These are phyloP conservation scores for Carex littledalei DNA, from an alignment of 176 grass and related monocot species.

Conservation along the genomic window DNA sequence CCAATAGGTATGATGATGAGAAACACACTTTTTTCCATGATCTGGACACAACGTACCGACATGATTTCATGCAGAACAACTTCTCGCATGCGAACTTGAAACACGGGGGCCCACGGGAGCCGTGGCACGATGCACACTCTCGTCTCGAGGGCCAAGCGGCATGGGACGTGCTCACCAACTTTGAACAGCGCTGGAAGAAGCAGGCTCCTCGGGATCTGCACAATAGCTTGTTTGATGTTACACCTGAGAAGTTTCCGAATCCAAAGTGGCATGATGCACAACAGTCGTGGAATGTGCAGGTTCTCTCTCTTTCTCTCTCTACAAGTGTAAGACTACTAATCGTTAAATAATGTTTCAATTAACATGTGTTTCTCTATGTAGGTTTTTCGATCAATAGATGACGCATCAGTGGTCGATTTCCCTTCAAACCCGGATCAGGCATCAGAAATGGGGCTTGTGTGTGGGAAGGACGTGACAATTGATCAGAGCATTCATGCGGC, in stretches of 20 bases:
- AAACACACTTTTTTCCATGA: conserved; percentile 62
- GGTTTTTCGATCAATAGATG: conserved; percentile 83
- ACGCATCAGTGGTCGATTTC: conserved; percentile 73
- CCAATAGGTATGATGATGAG: conserved; percentile 73
- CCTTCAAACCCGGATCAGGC: conserved; percentile 36
- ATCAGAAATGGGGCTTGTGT: conserved; percentile 45
- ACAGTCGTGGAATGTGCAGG: conserved; percentile 72
- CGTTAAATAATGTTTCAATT: not conserved
- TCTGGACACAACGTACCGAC: conserved; percentile 44
- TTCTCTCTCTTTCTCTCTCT: not conserved
- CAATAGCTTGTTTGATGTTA: conserved; percentile 42
- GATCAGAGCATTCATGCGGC: conserved; percentile 65
- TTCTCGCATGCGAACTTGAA: conserved; percentile 38
- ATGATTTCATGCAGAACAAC: conserved; percentile 82
- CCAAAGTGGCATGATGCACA: not conserved
- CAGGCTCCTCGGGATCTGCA: conserved; percentile 48
- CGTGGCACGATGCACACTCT: conserved; percentile 89
- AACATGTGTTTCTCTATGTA: not conserved
- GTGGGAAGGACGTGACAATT: conserved; percentile 52
- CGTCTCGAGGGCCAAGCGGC: conserved; percentile 55
- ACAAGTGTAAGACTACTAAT: not conserved
- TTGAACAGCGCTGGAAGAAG: conserved; percentile 75
- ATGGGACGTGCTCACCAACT: conserved; percentile 84
- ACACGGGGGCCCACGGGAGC: conserved; percentile 70
- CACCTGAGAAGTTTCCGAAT: conserved; percentile 22